phyloP scores from a whole-genome alignment of 1,284 basidiomycete species.

The Rhodofomes roseus region DNA sequence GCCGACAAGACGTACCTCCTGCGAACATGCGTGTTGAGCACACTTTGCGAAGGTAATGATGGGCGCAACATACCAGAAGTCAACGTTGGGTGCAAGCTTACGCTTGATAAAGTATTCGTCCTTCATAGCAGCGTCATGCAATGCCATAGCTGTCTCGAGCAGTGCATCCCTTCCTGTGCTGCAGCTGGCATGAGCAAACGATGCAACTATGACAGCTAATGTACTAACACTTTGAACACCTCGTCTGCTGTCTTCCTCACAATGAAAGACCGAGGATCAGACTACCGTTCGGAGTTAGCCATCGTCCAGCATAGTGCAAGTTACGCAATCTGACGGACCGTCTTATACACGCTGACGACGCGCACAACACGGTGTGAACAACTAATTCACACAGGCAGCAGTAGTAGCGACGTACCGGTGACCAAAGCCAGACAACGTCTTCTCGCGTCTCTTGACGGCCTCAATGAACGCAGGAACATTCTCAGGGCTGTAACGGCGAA shows the following conservation, averaged over 20 bases:
- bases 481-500: conserved; percentile 49
- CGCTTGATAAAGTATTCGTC: conserved; percentile 83
- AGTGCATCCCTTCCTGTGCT: conserved; percentile 81
- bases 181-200: conserved; percentile 1
- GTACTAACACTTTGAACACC: conserved; percentile 73
- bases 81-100: conserved; percentile 77
- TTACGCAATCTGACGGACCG: conserved; percentile 40
- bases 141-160: conserved; percentile 81
- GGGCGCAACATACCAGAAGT: conserved; percentile 63
- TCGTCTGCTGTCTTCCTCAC: conserved; percentile 86
- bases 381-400: not conserved
- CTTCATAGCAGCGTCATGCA: conserved; percentile 84
- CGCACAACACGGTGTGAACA: not conserved
- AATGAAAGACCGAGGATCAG: conserved; percentile 84
- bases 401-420: conserved; percentile 53
- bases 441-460: conserved; percentile 81
- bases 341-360: conserved; percentile 66
- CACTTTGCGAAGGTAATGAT: not conserved
- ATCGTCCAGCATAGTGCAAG: not conserved
- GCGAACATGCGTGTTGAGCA: conserved; percentile 15
- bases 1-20: conserved; percentile 40
- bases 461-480: conserved; percentile 84
- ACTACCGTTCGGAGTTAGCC: conserved; percentile 37
- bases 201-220: not conserved
- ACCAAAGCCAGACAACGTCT: conserved; percentile 83